These are phyloP conservation scores for Pisolithus orientalis DNA, from an alignment of 768 basidiomycete genomes.

Conservation along the genomic window DNA sequence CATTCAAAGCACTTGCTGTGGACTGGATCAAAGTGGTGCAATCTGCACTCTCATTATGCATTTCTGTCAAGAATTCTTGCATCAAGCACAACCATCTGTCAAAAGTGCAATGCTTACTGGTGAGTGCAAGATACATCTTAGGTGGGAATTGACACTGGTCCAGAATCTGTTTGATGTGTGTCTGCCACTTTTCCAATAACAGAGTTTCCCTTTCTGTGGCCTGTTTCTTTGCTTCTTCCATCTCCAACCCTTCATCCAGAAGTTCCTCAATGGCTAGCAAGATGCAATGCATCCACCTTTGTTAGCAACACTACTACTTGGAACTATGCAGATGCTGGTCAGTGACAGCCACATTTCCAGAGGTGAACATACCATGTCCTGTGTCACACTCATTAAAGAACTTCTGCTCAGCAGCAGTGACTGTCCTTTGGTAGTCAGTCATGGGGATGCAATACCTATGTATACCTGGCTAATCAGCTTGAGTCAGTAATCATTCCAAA, in stretches of 20 bases:
- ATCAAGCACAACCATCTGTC: neutral
- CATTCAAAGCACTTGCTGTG: neutral
- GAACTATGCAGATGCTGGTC: conserved; percentile 21
- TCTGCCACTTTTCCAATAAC: neutral
- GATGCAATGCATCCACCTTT: conserved; percentile 29
- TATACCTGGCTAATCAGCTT: neutral
- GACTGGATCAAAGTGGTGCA: neutral
- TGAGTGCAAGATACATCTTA: neutral
- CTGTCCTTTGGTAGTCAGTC: conserved; percentile 17
- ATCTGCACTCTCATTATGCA: neutral
- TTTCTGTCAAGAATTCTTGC: neutral
- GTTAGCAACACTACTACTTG: conserved; percentile 33
- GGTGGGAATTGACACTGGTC: neutral
- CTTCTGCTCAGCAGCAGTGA: conserved; percentile 22
- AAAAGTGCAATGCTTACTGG: neutral
- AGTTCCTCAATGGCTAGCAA: conserved; percentile 12
- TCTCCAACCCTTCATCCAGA: conserved; percentile 4
- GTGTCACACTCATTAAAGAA: conserved; percentile 25
- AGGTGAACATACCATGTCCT: conserved; percentile 1
- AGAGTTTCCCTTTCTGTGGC: conserved; percentile 13
- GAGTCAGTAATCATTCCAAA: neutral
- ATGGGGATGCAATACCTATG: conserved; percentile 35
- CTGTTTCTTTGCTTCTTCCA: conserved; percentile 3
- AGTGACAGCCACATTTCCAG: neutral
- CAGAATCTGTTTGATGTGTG: neutral